Evolutionary conservation across 2,329 filamentous ascomycete genomes (phyloP).

Genomic region (Apiospora phragmitis): DNA sequence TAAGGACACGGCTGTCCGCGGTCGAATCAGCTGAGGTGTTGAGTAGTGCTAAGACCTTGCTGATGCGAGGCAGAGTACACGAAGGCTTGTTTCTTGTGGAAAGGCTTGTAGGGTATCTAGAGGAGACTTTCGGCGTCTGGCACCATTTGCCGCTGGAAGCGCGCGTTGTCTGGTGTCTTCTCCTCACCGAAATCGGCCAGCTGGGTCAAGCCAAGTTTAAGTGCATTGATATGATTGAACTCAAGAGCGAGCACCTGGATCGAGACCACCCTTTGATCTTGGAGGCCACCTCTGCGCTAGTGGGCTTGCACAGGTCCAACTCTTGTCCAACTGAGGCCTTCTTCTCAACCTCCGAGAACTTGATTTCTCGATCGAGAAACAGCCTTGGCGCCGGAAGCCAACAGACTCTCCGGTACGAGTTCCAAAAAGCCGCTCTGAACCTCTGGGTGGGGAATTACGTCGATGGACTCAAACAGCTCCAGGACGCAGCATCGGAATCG

Average conservation of each 20-base stretch:
- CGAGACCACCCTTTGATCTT: neutral
- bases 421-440: neutral
- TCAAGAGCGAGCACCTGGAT: neutral
- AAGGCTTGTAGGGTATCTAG: neutral
- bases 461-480: neutral
- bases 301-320: neutral
- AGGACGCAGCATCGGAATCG: accelerated
- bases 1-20: neutral
- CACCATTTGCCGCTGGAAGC: neutral
- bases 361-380: neutral
- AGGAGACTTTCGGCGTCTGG: neutral
- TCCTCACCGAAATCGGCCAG: neutral
- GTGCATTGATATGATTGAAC: neutral
- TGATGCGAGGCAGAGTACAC: neutral
- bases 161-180: neutral
- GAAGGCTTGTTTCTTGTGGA: neutral
- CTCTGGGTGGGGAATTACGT: neutral
- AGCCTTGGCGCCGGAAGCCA: neutral
- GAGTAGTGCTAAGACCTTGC: neutral
- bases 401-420: neutral
- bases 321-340: neutral
- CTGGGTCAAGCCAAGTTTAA: neutral
- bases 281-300: neutral
- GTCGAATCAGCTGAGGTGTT: neutral
- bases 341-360: neutral